Evolutionary conservation across 805 yeast genomes (phyloP).

Genomic region (Blastobotrys chiropterorum): DNA sequence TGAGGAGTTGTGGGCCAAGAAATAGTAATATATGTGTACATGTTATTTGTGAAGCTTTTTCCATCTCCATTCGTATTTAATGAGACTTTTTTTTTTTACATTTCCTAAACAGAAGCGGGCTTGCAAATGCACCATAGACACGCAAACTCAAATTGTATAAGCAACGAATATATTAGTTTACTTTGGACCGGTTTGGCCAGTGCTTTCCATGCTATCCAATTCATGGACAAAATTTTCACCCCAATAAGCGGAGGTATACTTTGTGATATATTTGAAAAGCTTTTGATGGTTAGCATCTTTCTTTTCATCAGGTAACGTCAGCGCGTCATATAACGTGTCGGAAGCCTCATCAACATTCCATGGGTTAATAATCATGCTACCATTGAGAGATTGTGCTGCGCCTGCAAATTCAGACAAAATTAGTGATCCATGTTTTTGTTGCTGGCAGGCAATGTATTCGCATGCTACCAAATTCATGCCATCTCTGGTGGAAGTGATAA

Average conservation of each 20-base stretch:
- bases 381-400: slow-evolving; percentile 97
- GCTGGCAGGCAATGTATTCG: slow-evolving; percentile 95
- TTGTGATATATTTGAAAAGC: slow-evolving; percentile 79
- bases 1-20: slow-evolving; percentile 44
- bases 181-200: no score
- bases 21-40: no score
- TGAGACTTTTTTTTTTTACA: no score
- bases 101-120: no score
- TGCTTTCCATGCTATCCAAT: slow-evolving; percentile 31
- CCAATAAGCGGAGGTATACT: slow-evolving; percentile 95
- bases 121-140: no score
- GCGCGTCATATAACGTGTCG: slow-evolving; percentile 76
- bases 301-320: slow-evolving; percentile 81
- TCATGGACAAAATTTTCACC: slow-evolving; percentile 94
- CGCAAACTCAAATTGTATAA: no score
- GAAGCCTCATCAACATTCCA: slow-evolving; percentile 97
- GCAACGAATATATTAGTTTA: no score
- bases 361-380: slow-evolving; percentile 90
- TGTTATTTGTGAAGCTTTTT: no score
- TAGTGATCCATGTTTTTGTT: slow-evolving; percentile 75
- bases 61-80: no score
- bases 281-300: slow-evolving; percentile 71
- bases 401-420: slow-evolving; percentile 95
- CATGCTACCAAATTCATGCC: slow-evolving; percentile 97
- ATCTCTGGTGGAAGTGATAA: slow-evolving; percentile 91